phyloP scores from a whole-genome alignment of 176 grass and related monocot genomes.

The Eleusine coracana region DNA sequence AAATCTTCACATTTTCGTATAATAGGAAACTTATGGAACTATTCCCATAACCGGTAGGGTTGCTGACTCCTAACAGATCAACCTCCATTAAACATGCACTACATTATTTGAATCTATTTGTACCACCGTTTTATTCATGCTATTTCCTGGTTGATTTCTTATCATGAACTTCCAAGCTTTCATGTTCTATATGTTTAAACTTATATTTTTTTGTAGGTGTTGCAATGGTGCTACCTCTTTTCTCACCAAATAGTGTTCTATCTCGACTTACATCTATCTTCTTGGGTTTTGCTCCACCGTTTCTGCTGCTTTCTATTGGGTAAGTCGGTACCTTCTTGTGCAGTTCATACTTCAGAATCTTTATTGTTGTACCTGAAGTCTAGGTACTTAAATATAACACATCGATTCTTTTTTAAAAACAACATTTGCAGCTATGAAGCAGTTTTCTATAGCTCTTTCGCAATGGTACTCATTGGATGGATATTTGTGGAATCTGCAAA shows the following conservation, averaged over 20 bases:
- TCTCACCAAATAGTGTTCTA: slow-evolving; percentile 76
- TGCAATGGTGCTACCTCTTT: slow-evolving; percentile 81
- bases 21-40: not conserved
- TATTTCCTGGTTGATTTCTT: not conserved
- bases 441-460: slow-evolving; percentile 90
- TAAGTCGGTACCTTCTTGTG: slow-evolving; percentile 49
- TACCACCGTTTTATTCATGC: slow-evolving; percentile 19
- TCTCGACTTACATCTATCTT: slow-evolving; percentile 96
- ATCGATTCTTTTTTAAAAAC: not conserved
- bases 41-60: not conserved
- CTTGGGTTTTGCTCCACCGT: slow-evolving; percentile 96
- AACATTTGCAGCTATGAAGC: slow-evolving; percentile 82
- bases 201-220: slow-evolving; percentile 57
- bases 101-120: slow-evolving; percentile 3
- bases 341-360: slow-evolving; percentile 20
- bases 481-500: slow-evolving; percentile 79
- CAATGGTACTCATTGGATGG: slow-evolving; percentile 88
- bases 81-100: slow-evolving; percentile 1
- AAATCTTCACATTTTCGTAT: not conserved
- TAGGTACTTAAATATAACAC: slow-evolving; percentile 16
- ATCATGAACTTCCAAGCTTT: slow-evolving; percentile 31
- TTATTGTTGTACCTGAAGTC: slow-evolving; percentile 26
- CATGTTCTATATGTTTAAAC: slow-evolving; percentile 30
- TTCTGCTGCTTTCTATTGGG: slow-evolving; percentile 91
- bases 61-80: slow-evolving; percentile 13